Base-by-base conservation (phyloP, 2,329 filamentous ascomycete genomes). In the Metarhizium humberi region DNA sequence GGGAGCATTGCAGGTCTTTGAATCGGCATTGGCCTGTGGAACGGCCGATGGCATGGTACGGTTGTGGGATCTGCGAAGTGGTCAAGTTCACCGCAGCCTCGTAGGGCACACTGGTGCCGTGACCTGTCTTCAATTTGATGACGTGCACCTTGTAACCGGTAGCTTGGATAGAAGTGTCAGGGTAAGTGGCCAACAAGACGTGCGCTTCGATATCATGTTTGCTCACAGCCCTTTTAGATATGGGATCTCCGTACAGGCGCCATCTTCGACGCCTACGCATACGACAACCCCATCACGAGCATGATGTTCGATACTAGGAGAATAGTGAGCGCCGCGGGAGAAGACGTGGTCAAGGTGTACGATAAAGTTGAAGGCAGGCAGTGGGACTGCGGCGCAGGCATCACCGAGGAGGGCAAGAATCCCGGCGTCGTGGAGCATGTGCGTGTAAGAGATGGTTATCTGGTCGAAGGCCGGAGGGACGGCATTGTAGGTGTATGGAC, bases 21-120 rank as follows among this genome's bases (percentile, higher is more conserved):
- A 99, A 69, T 90, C 92, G 14, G 94, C 94, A 13, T 78, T 99
- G 58, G 94, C 94, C 10, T 97, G 94, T 68, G 94, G 94, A 62
- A 99, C 94, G 13, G 94, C 94, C 0, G 94, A 99, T 67, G 94
- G 94, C 46, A 95, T 97, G 90, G 92, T 99, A 45, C 80, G 94
- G 56, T 75, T 99, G 38, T 99, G 94, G 94, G 94, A 99, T 84
- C 75, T 99, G 63, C 82, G 94, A 60, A 96, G 90, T 68, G 94
- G 94, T 2, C 92, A 96, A 72, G 94, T 99, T n/a, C 92, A 96
- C 71, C 82, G 94, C 56, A 96, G 91, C 70, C 77, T 99, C 6
- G 92, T 99, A 10, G 94, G 94, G 3, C 94, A 99, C 67, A 99
- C 94, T 0, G 92, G 91, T 0, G 88, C 94, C 0, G 90, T 99